Conservation (phyloP, 441 rosid genomes). For the Adansonia rubrostipa region DNA sequence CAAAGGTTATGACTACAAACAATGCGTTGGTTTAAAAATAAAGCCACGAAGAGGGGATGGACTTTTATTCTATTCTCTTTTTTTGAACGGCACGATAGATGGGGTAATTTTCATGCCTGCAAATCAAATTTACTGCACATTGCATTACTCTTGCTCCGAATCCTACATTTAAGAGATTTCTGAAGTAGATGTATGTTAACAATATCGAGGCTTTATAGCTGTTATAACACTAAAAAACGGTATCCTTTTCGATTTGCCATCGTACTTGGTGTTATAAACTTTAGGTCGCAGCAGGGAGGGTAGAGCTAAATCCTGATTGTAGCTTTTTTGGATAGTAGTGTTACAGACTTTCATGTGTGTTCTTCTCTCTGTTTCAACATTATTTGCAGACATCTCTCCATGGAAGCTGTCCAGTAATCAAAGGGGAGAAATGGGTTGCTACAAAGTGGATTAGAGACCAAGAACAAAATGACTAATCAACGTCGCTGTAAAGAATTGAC, state of each 20-base stretch:
- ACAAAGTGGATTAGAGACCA: slow-evolving; percentile 89
- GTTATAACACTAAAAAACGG: not conserved
- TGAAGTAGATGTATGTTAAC: not conserved
- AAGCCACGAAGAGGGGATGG: slow-evolving; percentile 88
- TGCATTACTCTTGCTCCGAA: slow-evolving; percentile 11
- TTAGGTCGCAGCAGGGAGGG: not conserved
- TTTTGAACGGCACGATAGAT: slow-evolving; percentile 83
- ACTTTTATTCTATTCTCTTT: slow-evolving; percentile 70
- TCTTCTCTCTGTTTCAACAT: slow-evolving; percentile 18
- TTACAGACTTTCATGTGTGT: not conserved
- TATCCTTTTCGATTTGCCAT: not conserved
- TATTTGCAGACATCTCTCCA: slow-evolving; percentile 76
- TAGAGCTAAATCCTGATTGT: not conserved
- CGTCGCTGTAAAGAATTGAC: not conserved
- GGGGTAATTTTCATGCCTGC: slow-evolving; percentile 43
- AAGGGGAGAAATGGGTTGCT: slow-evolving; percentile 93
- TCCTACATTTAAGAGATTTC: not conserved
- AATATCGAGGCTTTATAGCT: not conserved
- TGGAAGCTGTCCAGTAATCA: slow-evolving; percentile 78
- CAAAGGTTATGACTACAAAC: slow-evolving; percentile 57
- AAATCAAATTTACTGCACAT: slow-evolving; percentile 1
- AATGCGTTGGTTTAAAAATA: slow-evolving; percentile 75
- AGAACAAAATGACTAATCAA: slow-evolving; percentile 40
- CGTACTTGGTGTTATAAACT: not conserved
- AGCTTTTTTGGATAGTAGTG: not conserved